Evolutionary conservation across 495 filamentous ascomycete species (phyloP), one percentile per base, ranked within the genome.

Genomic region (Chlorociboria aeruginascens): DNA sequence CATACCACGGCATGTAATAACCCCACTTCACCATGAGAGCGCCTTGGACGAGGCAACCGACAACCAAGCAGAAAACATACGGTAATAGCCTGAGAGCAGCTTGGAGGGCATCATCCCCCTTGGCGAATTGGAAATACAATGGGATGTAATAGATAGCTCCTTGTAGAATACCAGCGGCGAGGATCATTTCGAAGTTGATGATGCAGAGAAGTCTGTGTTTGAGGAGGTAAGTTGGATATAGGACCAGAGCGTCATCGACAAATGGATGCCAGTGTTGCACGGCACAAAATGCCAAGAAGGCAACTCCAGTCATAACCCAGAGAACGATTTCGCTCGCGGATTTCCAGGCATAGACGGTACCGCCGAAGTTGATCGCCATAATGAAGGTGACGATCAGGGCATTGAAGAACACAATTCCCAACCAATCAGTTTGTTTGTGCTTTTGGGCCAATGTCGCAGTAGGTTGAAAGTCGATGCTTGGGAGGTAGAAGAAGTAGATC

Each of bases 81-180:
- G 34, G 34, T 14, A 36, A 14, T 6, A 36, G 6, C 11, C 34
- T 12, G 11, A 36, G 11, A 12, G 34, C 34, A 36, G 34, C 34
- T 14, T 36, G 11, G 34, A 36, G 11, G 34, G 34, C 34, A 12
- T 12, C 11, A 14, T 36, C 34, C 3, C 28, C 43, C 30, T 36
- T 46, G 7, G 28, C 32, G 2, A 46, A 30, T 28, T 46, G 20
- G 43, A 46, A 46, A 14, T 46, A 46, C 3, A 46, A 31, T 34
- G 43, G 43, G 12, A 46, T 35, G 43, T 33, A 46, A 16, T 46
- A 46, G 13, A 36, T 29, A 2, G 40, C 17, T 42, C 12, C 17
- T 12, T 13, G 17, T 7, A 42, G 11, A 17, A 13, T 33, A n/a
- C n/a, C 11, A n/a, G 8, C 14, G 2, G 34, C 34, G 11, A 14